Evolutionary conservation across 2,329 filamentous ascomycete species (phyloP), one percentile per base, ranked within the genome.

Genomic region (Colletotrichum zoysiae): DNA sequence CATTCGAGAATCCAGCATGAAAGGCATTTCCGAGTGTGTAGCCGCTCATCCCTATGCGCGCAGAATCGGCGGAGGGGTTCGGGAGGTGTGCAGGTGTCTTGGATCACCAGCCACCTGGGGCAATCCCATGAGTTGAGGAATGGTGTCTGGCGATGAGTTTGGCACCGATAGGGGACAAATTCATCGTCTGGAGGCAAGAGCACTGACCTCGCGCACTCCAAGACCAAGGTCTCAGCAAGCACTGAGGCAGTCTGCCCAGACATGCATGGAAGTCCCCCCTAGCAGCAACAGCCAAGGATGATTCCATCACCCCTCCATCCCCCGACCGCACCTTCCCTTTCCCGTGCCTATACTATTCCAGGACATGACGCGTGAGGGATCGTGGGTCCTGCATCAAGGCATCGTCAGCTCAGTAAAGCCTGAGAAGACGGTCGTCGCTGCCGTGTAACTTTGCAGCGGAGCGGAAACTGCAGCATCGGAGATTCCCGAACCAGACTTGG

Each of bases 261-360:
- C 35, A 35, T 20, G 50, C 33, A 44, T 38, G 14, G 26, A 40
- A 44, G 9, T 18, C 38, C 30, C 42, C 61, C 23, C 61, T 9
- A 33, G 12, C 14, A 38, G 14, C 20, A 55, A 48, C 18, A n/a
- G 30, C 44, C 14, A 11, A 53, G 6, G 23, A 38, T 1, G 16
- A 42, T 56, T n/a, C 12, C 51, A 48, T 20, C 18, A 12, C 26
- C 30, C 35, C 50, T 42, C 58, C 58, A 33, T 46, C 26, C 16
- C 35, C 20, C 35, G 18, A 35, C 44, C 59, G 59, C 14, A 51
- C 23, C 51, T 46, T 55, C n/a, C 63, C 40, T 70, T 51, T 57
- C 56, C 42, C 69, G 62, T 68, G 38, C 33, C 65, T 62, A 58
- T 68, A 67, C 51, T 63, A 58, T 68, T 63, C 51, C 63, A 51